Evolutionary conservation across 1,139 yeast genomes (phyloP).

Genomic region (Suzukiozyma palmioleophila): DNA sequence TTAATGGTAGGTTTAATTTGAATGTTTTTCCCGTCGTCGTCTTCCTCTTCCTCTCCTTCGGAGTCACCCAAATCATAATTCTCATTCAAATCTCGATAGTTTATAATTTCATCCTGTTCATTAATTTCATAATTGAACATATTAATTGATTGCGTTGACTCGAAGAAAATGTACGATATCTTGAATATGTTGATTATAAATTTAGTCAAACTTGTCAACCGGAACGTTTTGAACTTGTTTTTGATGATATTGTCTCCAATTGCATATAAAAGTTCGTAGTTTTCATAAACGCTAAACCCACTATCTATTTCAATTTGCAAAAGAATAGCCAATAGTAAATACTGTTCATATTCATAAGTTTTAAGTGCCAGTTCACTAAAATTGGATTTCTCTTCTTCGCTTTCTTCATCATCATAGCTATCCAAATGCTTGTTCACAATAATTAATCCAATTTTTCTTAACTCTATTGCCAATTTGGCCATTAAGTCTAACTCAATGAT

Average conservation of each 20-base stretch:
- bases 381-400: slow-evolving; percentile 7
- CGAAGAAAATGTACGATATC: slow-evolving; percentile 28
- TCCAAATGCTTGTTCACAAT: slow-evolving; percentile 40
- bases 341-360: slow-evolving; percentile 18
- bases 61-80: slow-evolving; percentile 25
- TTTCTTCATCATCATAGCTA: slow-evolving; percentile 33
- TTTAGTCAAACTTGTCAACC: slow-evolving; percentile 14
- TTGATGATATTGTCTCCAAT: slow-evolving; percentile 36
- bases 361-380: slow-evolving; percentile 5
- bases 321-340: slow-evolving; percentile 27
- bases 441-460: slow-evolving; percentile 34
- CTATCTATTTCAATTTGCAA: slow-evolving; percentile 37
- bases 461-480: slow-evolving; percentile 25
- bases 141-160: slow-evolving; percentile 38
- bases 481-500: background rate
- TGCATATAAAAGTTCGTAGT: slow-evolving; percentile 39
- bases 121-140: slow-evolving; percentile 35
- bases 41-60: slow-evolving; percentile 14
- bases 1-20: slow-evolving; percentile 15
- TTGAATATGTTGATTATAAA: slow-evolving; percentile 26
- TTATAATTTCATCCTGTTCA: slow-evolving; percentile 23
- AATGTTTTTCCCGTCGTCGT: slow-evolving; percentile 10
- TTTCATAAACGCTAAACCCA: slow-evolving; percentile 38
- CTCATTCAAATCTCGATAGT: slow-evolving; percentile 35
- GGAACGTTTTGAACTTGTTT: slow-evolving; percentile 15